Base-by-base conservation (phyloP, 2,329 filamentous ascomycete species). In the Stromatinia cepivora region DNA sequence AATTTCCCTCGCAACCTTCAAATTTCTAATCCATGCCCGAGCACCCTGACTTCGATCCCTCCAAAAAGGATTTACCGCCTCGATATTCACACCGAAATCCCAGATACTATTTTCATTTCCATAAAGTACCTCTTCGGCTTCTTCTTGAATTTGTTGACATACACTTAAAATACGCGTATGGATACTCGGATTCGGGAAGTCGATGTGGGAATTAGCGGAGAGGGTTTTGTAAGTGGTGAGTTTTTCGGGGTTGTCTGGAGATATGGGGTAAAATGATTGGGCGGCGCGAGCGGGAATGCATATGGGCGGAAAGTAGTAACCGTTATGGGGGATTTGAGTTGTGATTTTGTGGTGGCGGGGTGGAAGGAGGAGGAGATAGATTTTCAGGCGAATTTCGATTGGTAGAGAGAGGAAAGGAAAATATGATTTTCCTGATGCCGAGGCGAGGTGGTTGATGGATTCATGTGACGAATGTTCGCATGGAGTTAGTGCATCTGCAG, bases 211-310 rank as follows among this genome's bases (percentile, higher is more conserved):
- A 65, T 76, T 77, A 6, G 59, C 45, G 25, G 64, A 73, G 2
- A 78, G 69, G 34, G 77, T 59, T 72, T 74, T 74, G 69, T 77
- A 77, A 1, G 74, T 76, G 3, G 74, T 73, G 36, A 73, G 70
- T 3, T 72, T 70, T 13, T 69, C 28, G 0, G 68, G 67, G 22
- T 42, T 50, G 4, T 22, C 28, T 39, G 72, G 72, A 5, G 69
- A 45, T 20, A 75, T 71, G 17, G 74, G 73, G 31, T 76, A 76
- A 69, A 74, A 75, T 2, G 72, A 69, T 42, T 70, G 68, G 10
- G 71, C 58, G 2, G 72, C 67, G 59, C 72, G 48, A 8, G 20
- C 3, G 4, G 73, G 73, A 6, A 73, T 48, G 34, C 54, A 70
- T 28, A 64, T 63, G 13, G 72, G 70, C 39, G 72, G 73, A 65